Evolutionary conservation across 2,329 filamentous ascomycete species (phyloP).

Genomic region (Xylariaceae sp.): DNA sequence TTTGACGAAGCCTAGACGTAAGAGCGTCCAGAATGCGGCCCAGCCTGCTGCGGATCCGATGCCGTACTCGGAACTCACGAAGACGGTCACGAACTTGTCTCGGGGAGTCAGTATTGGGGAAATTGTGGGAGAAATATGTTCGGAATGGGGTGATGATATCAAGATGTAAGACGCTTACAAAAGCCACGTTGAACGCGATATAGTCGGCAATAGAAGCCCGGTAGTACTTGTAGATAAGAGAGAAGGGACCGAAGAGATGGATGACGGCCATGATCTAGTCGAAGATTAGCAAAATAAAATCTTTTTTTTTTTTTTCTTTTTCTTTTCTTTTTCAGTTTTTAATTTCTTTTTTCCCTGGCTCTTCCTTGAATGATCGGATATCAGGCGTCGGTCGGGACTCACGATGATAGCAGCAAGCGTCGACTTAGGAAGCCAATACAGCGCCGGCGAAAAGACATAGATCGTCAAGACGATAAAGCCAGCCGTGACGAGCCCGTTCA

Average conservation of each 20-base stretch:
- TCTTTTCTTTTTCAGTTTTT: no score
- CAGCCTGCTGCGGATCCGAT: slow-evolving; percentile 56
- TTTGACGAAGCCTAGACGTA: slow-evolving; percentile 49
- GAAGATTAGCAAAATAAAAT: neutral
- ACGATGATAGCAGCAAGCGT: slow-evolving; percentile 59
- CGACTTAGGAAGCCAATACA: slow-evolving; percentile 64
- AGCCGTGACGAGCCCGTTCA: slow-evolving; percentile 55
- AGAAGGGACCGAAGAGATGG: slow-evolving; percentile 53
- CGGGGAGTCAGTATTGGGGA: neutral
- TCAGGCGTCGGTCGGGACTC: slow-evolving; percentile 17
- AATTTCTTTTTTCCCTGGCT: no score
- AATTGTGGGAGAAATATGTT: neutral
- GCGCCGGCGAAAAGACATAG: slow-evolving; percentile 53
- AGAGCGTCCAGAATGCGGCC: slow-evolving; percentile 55
- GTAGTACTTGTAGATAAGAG: slow-evolving; percentile 59
- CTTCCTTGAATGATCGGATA: neutral
- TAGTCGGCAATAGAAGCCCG: slow-evolving; percentile 60
- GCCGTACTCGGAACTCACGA: slow-evolving; percentile 54
- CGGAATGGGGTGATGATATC: neutral
- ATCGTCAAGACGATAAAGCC: slow-evolving; percentile 57
- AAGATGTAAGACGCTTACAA: slow-evolving; percentile 28
- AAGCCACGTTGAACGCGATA: slow-evolving; percentile 55
- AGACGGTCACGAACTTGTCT: slow-evolving; percentile 51
- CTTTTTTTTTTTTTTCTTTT: no score
- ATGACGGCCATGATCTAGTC: slow-evolving; percentile 55